Evolutionary conservation across 192 early-diverging fungal genomes (phyloP).

Genomic region (Coemansia sp.): DNA sequence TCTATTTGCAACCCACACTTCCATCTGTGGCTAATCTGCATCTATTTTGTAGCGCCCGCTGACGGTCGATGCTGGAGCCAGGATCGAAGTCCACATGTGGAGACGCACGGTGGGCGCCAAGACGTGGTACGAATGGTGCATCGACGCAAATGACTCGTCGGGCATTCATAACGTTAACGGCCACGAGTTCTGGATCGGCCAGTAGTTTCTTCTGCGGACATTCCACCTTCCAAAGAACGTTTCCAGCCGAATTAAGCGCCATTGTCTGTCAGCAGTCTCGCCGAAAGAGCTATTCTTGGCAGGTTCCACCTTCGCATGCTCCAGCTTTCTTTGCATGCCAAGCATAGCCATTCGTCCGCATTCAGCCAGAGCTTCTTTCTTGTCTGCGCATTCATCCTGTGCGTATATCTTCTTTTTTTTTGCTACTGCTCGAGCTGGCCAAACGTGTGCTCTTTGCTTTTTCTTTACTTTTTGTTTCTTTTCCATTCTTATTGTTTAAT

Average conservation of each 20-base stretch:
- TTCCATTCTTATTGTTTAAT: background rate
- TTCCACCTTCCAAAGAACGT: background rate
- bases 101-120: constrained; percentile 71
- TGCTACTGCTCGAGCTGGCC: background rate
- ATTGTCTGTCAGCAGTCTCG: too few relatives aligned
- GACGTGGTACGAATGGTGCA: constrained; percentile 98
- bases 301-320: background rate
- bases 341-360: background rate
- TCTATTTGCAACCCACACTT: too few relatives aligned
- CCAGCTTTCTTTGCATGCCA: background rate
- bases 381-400: background rate
- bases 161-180: constrained; percentile 41
- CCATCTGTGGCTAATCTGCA: background rate
- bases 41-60: constrained; percentile 60
- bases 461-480: background rate
- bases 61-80: constrained; percentile 59
- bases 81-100: constrained; percentile 81
- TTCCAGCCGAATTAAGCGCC: too few relatives aligned
- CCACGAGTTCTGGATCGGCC: constrained; percentile 40
- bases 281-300: background rate
- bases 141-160: constrained; percentile 25
- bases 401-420: background rate
- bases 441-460: background rate
- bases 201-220: constrained; percentile 1
- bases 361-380: background rate